Base-by-base conservation (phyloP, 2,329 filamentous ascomycete genomes). In the Lithohypha guttulata region DNA sequence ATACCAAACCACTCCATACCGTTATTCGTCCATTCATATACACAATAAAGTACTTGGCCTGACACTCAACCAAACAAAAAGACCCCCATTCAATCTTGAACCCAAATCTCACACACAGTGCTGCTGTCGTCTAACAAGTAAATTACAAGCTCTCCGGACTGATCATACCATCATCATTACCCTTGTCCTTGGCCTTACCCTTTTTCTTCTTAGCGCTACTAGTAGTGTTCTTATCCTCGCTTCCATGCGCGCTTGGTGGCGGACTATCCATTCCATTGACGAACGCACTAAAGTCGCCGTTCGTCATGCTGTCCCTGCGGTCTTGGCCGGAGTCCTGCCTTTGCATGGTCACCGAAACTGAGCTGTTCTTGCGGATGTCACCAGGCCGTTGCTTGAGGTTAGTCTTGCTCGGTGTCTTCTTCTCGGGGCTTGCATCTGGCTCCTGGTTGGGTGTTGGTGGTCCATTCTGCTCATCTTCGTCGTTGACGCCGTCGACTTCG, bases 71-170 rank as follows among this genome's bases (percentile, higher is more conserved):
- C n/a, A n/a, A n/a, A n/a, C n/a, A n/a, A n/a, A n/a, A n/a, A n/a
- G n/a, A n/a, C n/a, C n/a, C n/a, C n/a, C n/a, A n/a, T n/a, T n/a
- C n/a, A n/a, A n/a, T n/a, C n/a, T n/a, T n/a, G n/a, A n/a, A n/a
- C n/a, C n/a, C n/a, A n/a, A n/a, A n/a, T n/a, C n/a, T n/a, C n/a
- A n/a, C n/a, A n/a, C n/a, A n/a, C n/a, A n/a, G n/a, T n/a, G n/a
- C n/a, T n/a, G n/a, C n/a, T n/a, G n/a, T n/a, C n/a, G n/a, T n/a
- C n/a, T n/a, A n/a, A n/a, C n/a, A n/a, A n/a, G n/a, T n/a, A n/a
- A 28, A n/a, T 23, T 20, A 51, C 28, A 51, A 28, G 58, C 83
- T 86, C 62, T 89, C 79, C 3, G 84, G 84, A 55, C 83, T 91
- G 69, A 89, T 85, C 76, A 89, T 85, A 14, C 80, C 80, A 9